A percentile compares a stretch with the other conserved stretches of the same genome.
phyloP scores from a whole-genome alignment of 805 yeast species.

The Debaryomyces tyrocola region DNA sequence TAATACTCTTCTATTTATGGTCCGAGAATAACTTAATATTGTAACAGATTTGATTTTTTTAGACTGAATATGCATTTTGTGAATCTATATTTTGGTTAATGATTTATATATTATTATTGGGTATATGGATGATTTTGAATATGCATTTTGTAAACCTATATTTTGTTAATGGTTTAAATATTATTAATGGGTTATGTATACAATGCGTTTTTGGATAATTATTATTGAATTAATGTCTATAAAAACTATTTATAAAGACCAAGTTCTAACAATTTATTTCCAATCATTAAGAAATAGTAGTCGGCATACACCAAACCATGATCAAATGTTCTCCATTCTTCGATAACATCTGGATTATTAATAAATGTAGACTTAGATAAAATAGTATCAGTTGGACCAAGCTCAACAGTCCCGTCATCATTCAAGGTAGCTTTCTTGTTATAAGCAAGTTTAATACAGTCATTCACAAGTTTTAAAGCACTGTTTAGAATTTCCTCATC shows the following conservation, averaged over 20 bases:
- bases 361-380: conserved; percentile 22
- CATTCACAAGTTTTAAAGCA: conserved; percentile 16
- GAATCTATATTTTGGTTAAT: too few species aligned
- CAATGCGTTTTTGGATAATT: too few species aligned
- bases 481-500: conserved; percentile 11
- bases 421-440: conserved; percentile 1
- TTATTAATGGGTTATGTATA: too few species aligned
- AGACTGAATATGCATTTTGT: too few species aligned
- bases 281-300: conserved; percentile 25
- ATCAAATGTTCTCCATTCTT: conserved; percentile 7
- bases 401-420: conserved; percentile 12
- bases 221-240: too few species aligned
- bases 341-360: conserved; percentile 19
- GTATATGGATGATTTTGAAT: too few species aligned
- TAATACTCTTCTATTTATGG: too few species aligned
- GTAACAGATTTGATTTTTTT: too few species aligned
- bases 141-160: too few species aligned
- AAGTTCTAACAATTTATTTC: conserved; percentile 25
- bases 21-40: too few species aligned
- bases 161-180: too few species aligned
- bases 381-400: conserved; percentile 20
- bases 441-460: conserved; percentile 12
- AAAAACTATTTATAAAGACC: conserved; percentile 10
- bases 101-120: too few species aligned
- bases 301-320: conserved; percentile 32